Evolutionary conservation across 2,329 filamentous ascomycete species (phyloP).

Genomic region (Cladosporium oxysporum): DNA sequence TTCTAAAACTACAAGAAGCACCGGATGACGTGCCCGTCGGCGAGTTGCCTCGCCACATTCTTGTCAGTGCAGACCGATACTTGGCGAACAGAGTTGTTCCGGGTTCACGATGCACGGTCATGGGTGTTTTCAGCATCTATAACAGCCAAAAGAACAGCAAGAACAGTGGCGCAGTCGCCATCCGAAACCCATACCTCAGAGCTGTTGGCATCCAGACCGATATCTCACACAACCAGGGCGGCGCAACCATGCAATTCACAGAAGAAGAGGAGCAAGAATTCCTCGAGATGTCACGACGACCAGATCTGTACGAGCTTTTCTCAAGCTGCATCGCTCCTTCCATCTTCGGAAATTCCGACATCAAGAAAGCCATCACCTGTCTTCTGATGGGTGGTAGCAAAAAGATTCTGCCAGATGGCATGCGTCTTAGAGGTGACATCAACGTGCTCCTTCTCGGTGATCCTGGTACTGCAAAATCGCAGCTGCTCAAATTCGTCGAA

Average conservation of each 20-base stretch:
- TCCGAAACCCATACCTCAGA: constrained; percentile 90
- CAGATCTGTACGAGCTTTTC: constrained; percentile 90
- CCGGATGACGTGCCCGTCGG: constrained; percentile 97
- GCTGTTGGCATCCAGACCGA: constrained; percentile 92
- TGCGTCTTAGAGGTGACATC: constrained; percentile 96
- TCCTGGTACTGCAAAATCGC: constrained; percentile 96
- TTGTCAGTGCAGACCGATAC: constrained; percentile 95
- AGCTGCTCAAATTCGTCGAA: constrained; percentile 95
- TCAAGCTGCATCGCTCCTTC: constrained; percentile 92
- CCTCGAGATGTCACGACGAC: constrained; percentile 80
- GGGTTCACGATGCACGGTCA: constrained; percentile 89
- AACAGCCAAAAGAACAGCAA: constrained; percentile 81
- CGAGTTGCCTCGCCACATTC: constrained; percentile 89
- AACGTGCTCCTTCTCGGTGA: constrained; percentile 96
- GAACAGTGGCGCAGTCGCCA: constrained; percentile 82
- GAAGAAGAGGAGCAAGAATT: constrained; percentile 99
- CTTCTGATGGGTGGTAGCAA: constrained; percentile 92
- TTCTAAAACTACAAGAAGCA: constrained; percentile 96
- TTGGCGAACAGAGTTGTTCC: constrained; percentile 94
- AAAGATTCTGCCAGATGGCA: constrained; percentile 95
- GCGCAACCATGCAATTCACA: constrained; percentile 69
- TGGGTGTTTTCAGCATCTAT: constrained; percentile 98
- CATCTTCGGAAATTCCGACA: constrained; percentile 93
- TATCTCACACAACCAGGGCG: constrained; percentile 79
- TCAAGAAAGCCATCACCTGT: constrained; percentile 96